Base-by-base conservation (phyloP, 2,329 filamentous ascomycete species). In the Chaetomiaceae sp. region DNA sequence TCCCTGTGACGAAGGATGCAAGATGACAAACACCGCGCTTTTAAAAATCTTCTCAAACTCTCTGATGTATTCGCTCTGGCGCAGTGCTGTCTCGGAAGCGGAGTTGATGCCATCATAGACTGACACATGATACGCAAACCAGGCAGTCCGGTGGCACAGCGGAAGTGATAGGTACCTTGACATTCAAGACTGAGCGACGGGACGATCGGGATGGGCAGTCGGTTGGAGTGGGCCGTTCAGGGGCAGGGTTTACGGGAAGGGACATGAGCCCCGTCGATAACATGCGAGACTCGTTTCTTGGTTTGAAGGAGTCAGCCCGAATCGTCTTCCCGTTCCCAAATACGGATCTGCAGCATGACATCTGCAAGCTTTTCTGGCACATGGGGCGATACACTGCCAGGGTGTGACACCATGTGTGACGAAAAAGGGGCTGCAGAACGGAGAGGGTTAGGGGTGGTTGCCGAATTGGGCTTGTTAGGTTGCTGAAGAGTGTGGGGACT, bases 1-100 rank as follows among this genome's bases (percentile, higher is more conserved):
- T 67, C 64, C 60, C 61, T 60, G 63, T 43, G 36, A 51, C 50
- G 47, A 56, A 45, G 56, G 53, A 50, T 55, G 60, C 48, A 70
- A 78, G 77, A 66, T 76, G 79, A 75, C 69, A 75, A 77, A 71
- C 73, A 76, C 78, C 79, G 68, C 66, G 64, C 62, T 61, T 49
- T 31, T 60, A 56, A 62, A 55, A 68, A 71, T 71, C 69, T 71
- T 71, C 69, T 71, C 69, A 69, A 64, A 45, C 17, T 44, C 39
- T 64, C 62, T 64, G 62, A 64, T 29, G 46, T 59, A 34, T 22
- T 43, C 51, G 20, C 29, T 36, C n/a, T 12, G 22, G 15, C 39
- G 14, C 14, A 40, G 22, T 11, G 19, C 19, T 45, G 39, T 39
- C 22, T 45, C 40, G 29, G 17, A 36, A 33, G 34, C 40, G 14